phyloP scores from a whole-genome alignment of 2,329 filamentous ascomycete species.

The Proliferodiscus dingleyae region DNA sequence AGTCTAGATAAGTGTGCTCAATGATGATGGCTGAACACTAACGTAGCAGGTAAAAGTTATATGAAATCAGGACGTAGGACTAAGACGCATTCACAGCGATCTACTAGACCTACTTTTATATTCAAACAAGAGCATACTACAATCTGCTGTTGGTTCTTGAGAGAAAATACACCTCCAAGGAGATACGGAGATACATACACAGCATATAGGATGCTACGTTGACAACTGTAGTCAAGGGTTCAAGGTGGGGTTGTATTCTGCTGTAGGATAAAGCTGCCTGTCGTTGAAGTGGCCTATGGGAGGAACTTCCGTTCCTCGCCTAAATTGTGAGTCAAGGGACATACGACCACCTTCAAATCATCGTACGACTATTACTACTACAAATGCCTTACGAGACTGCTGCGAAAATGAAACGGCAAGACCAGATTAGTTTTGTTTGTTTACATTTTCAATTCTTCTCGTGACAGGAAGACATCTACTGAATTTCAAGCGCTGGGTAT shows the following conservation, averaged over 20 bases:
- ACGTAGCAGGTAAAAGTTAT: neutral
- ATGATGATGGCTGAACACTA: neutral
- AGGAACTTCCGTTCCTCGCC: neutral
- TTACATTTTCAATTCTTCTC: too few relatives aligned
- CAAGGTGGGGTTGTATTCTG: neutral
- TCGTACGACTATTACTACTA: slow-evolving; percentile 1
- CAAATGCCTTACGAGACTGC: neutral
- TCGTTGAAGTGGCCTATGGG: neutral
- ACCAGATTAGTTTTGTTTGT: too few relatives aligned
- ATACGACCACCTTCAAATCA: neutral
- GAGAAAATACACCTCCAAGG: neutral
- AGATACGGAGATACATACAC: neutral
- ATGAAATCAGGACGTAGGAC: neutral
- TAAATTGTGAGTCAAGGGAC: neutral
- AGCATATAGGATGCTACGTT: neutral
- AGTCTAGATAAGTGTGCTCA: too few relatives aligned
- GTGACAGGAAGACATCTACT: too few relatives aligned
- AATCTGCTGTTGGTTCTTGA: neutral
- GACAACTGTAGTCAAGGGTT: neutral
- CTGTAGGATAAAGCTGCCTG: neutral
- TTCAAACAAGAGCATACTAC: neutral
- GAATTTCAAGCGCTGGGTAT: too few relatives aligned
- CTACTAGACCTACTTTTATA: neutral
- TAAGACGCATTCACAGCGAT: neutral
- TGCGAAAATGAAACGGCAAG: neutral